Base-by-base conservation (phyloP, 2,329 filamentous ascomycete genomes). In the Trichocomaceae sp. region DNA sequence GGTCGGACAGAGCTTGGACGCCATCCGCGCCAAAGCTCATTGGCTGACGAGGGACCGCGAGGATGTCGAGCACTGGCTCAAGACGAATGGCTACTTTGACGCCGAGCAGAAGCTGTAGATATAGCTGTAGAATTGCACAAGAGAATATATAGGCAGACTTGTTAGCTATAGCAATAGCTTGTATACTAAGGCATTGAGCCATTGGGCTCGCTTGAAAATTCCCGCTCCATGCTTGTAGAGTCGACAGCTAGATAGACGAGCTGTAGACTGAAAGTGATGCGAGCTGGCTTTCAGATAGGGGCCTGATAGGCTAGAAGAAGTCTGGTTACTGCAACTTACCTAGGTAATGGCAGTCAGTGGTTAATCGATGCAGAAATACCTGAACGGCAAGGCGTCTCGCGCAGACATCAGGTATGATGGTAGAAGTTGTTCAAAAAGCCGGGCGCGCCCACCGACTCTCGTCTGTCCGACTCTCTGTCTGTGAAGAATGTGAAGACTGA, bases 1-100 rank as follows among this genome's bases (percentile, higher is more conserved):
- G 48, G 77, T 97, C 56, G 89, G 90, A n/a, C 92, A 97, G 77
- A 92, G 87, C 69, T 80, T 87, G 62, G 92, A 97, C 70, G 80
- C 85, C 3, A 86, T 96, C 64, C 82, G 83, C 58, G 90, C 90
- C 54, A 97, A 96, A 82, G 80, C 86, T 63, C 81, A 84, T 57
- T 95, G 89, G 89, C 69, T 95, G 54, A 75, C 83, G 70, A 82
- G 90, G 56, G 91, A 96, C 71, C 77, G 79, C 44, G 79, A 82
- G 26, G 89, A 95, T 71, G 87, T 96, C n/a, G 79, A 82, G 68
- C 65, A 71, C 52, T 91, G 86, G 86, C 74, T 89, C 60, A 82
- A 83, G 71, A 76, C 80, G 64, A 83, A 86, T 63, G 80, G 81
- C 50, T 56, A 48, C 45, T 45, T 39, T 19, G 35, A 47, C 39